Evolutionary conservation across 164 flowering plant genomes (phyloP).

Genomic region (Santalum album): DNA sequence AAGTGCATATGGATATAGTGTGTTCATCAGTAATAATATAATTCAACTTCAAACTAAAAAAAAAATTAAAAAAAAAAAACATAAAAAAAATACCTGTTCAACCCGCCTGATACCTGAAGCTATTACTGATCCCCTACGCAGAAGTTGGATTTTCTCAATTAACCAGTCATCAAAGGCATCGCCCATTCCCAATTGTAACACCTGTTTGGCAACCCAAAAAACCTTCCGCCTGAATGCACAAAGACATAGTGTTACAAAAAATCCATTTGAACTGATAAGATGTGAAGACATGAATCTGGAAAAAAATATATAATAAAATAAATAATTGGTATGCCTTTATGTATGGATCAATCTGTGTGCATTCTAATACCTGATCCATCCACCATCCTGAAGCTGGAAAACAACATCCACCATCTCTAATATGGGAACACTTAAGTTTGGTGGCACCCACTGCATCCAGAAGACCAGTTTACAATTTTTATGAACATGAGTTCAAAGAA

Average conservation of each 20-base stretch:
- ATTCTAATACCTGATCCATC: constrained; percentile 86
- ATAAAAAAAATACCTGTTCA: constrained; percentile 63
- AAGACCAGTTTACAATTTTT: too few relatives aligned
- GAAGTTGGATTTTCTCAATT: constrained; percentile 79
- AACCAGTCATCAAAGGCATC: constrained; percentile 99
- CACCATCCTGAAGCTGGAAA: constrained; percentile 96
- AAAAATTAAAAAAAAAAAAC: too few relatives aligned
- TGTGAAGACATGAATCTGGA: constrained; percentile 1
- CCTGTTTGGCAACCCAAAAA: constrained; percentile 96
- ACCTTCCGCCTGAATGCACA: constrained; percentile 64
- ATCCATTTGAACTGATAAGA: not conserved
- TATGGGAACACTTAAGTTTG: constrained; percentile 74
- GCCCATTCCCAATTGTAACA: constrained; percentile 98
- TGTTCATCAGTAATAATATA: too few relatives aligned
- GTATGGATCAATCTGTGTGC: too few relatives aligned
- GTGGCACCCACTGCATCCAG: constrained; percentile 95
- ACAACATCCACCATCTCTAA: constrained; percentile 90
- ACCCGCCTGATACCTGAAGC: constrained; percentile 73
- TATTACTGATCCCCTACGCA: constrained; percentile 79
- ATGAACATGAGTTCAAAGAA: not conserved
- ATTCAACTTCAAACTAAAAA: too few relatives aligned
- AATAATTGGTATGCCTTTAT: too few relatives aligned
- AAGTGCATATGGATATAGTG: not conserved
- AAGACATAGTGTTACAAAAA: constrained; percentile 7
- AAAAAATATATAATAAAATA: too few relatives aligned